Base-by-base conservation (phyloP, 371 early-diverging fungal species). In the Apophysomyces elegans region DNA sequence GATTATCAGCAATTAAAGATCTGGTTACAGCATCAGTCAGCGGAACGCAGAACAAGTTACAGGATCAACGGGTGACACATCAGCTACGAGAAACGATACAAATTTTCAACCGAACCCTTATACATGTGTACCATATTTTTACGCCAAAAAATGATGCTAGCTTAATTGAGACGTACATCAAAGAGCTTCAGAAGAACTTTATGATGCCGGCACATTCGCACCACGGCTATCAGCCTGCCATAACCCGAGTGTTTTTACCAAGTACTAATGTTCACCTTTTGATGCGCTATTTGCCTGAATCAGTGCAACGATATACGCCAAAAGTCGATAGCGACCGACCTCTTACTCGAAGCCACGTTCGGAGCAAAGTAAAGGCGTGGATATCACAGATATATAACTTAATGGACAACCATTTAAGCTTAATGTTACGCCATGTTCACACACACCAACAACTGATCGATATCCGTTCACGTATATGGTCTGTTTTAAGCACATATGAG, bases 241-340 rank as follows among this genome's bases (percentile, higher is more conserved):
- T 87, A 37, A 78, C 85, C 0, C 76, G 80, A 54, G 61, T 88
- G 54, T 86, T 86, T 68, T 84, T 86, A 8, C 85, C 84, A 5
- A 84, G 81, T 26, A 82, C 86, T 35, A 86, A 86, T 45, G 83
- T 83, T 2, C 85, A 85, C 47, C 75, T 88, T 9, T 73, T 88
- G 39, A 77, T 85, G 12, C 81, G 88, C 5, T 84, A 85, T 64
- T 71, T 86, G 8, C 88, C 88, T 3, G 83, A 84, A 18, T 58
- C 74, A 2, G 60, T 88, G 26, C 88, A 85, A 62, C 79, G 74
- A 9, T 85, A 75, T 63, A 77, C 74, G 5, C 88, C 88, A 1
- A 59, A 65, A 0, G 70, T 85, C 35, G 71, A 78, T 18, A 66
- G 77, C 11, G 75, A 67, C 0, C 58, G 59, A 0, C 36, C 50